Conservation (phyloP, 257 asterid genomes). For the Solanum bulbocastanum region DNA sequence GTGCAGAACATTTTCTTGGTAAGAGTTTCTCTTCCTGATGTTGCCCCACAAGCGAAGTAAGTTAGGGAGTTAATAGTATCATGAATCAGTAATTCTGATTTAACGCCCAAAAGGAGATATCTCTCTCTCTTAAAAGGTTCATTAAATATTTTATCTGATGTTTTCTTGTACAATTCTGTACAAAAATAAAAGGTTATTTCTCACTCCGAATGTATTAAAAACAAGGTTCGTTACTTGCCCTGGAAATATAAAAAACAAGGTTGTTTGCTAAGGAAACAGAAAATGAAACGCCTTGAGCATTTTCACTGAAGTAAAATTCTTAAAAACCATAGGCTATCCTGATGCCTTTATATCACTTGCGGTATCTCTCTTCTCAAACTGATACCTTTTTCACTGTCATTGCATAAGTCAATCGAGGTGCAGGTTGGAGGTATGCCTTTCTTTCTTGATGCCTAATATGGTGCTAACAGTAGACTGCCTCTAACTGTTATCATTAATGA, state of each 20-base stretch:
- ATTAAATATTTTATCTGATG: neutral
- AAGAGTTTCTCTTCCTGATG: conserved; percentile 6
- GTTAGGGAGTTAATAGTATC: neutral
- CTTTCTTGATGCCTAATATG: neutral
- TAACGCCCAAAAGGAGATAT: neutral
- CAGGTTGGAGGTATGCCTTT: neutral
- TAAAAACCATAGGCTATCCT: neutral
- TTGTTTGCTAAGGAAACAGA: neutral
- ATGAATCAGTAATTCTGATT: neutral
- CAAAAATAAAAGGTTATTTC: neutral
- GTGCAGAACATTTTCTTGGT: conserved; percentile 63
- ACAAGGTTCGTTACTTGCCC: neutral
- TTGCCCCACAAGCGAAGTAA: neutral
- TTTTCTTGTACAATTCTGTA: neutral
- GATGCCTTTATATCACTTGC: neutral
- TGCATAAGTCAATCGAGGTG: neutral
- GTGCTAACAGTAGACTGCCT: neutral
- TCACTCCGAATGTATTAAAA: neutral
- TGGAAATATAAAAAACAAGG: neutral
- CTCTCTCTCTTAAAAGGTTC: neutral
- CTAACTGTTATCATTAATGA: neutral
- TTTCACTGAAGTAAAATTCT: neutral
- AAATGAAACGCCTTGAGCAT: neutral
- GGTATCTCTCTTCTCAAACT: neutral
- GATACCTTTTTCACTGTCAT: neutral